phyloP scores from a whole-genome alignment of 2,329 filamentous ascomycete genomes.

The Diaporthe sp. region DNA sequence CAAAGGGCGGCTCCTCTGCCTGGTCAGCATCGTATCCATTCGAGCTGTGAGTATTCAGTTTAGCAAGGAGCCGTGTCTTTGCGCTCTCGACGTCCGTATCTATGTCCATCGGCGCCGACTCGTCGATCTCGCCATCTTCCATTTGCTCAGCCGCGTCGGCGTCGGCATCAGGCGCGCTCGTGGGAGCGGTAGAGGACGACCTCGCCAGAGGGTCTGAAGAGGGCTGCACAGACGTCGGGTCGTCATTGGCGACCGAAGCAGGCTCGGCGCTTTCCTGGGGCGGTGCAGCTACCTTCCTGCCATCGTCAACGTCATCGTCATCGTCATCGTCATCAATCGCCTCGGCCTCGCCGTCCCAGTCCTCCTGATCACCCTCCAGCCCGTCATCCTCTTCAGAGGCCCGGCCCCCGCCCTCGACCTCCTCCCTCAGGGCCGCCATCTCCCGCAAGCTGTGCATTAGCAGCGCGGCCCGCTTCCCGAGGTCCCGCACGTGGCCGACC shows the following conservation, averaged over 20 bases:
- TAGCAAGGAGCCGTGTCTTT: slow-evolving; percentile 59
- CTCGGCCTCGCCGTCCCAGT: slow-evolving; percentile 51
- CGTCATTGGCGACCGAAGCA: slow-evolving; percentile 4
- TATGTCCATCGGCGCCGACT: slow-evolving; percentile 40
- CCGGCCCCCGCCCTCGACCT: slow-evolving; percentile 49
- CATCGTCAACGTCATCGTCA: too few species aligned
- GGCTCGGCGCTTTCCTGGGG: background rate
- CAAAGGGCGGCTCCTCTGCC: slow-evolving; percentile 42
- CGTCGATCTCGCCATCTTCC: slow-evolving; percentile 52
- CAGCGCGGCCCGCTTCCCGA: slow-evolving; percentile 80
- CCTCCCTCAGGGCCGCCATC: slow-evolving; percentile 59
- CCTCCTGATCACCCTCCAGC: slow-evolving; percentile 52
- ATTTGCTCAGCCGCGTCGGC: slow-evolving; percentile 40
- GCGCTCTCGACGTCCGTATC: slow-evolving; percentile 57
- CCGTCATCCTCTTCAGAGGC: slow-evolving; percentile 56
- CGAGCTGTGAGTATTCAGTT: slow-evolving; percentile 46
- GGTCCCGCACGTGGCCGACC: slow-evolving; percentile 79
- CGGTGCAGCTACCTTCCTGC: slow-evolving; percentile 33
- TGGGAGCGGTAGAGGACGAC: slow-evolving; percentile 41
- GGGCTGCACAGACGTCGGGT: background rate
- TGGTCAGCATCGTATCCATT: slow-evolving; percentile 38
- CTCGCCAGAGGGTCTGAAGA: slow-evolving; percentile 9
- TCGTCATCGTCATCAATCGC: slow-evolving; percentile 47
- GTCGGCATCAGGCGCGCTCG: slow-evolving; percentile 43
- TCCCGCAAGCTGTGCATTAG: slow-evolving; percentile 66